A percentile compares a stretch with the other conserved stretches of the same genome.
Evolutionary conservation across 192 early-diverging fungal species (phyloP).

Genomic region (Phycomyces nitens): DNA sequence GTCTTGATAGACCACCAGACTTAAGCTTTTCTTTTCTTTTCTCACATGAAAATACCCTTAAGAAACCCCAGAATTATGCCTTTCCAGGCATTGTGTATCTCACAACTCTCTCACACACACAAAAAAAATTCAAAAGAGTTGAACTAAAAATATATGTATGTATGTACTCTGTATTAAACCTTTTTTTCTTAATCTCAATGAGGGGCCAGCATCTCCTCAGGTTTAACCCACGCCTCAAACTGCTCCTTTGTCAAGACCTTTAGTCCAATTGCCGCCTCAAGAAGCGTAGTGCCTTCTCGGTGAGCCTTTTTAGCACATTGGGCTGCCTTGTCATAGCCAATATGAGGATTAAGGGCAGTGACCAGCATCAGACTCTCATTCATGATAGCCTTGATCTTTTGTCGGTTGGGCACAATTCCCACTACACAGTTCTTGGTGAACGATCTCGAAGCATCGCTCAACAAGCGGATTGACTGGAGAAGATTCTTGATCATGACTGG

Average conservation of each 20-base stretch:
- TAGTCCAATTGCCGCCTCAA: slow-evolving; percentile 81
- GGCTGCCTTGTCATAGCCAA: slow-evolving; percentile 86
- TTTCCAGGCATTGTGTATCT: no score
- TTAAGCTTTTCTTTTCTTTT: no score
- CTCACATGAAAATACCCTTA: no score
- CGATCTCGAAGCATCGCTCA: slow-evolving; percentile 76
- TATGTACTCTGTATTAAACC: background rate
- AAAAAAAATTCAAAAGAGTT: no score
- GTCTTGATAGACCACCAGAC: no score
- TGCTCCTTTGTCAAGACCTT: slow-evolving; percentile 84
- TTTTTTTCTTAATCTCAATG: background rate
- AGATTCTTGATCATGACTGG: slow-evolving; percentile 97
- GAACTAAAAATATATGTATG: no score
- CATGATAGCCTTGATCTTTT: slow-evolving; percentile 76
- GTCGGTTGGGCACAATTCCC: slow-evolving; percentile 88
- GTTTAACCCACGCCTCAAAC: slow-evolving; percentile 93
- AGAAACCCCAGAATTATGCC: no score
- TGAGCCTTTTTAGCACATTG: slow-evolving; percentile 96
- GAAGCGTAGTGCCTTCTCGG: slow-evolving; percentile 83
- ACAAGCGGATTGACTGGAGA: slow-evolving; percentile 83
- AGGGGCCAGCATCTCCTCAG: slow-evolving; percentile 77
- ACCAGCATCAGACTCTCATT: slow-evolving; percentile 91
- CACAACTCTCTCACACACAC: no score
- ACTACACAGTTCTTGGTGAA: slow-evolving; percentile 93
- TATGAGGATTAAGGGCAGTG: slow-evolving; percentile 94